Base-by-base conservation (phyloP, 768 basidiomycete genomes). In the Hysterangium stoloniferum region DNA sequence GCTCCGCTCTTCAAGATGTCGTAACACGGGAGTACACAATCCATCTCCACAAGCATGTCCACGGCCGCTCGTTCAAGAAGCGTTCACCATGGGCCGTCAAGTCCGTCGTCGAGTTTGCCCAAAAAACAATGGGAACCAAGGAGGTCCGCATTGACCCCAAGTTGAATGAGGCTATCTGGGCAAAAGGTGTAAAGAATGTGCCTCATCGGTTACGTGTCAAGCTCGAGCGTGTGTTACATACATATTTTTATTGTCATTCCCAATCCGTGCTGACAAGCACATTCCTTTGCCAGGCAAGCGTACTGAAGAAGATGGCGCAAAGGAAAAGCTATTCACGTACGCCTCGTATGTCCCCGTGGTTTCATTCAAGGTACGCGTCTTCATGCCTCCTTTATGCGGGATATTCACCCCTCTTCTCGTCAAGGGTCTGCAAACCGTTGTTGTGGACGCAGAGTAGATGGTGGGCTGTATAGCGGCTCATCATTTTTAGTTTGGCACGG, bases 21-120 rank as follows among this genome's bases (percentile, higher is more conserved):
- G 95, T 97, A 58, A 88, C 94, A 58, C 85, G 94, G 64, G 95
- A 99, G 69, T 96, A 97, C 84, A 97, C 95, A 64, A 86, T 97
- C 76, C 91, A 96, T 72, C 74, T 97, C 34, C 92, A 96, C 84
- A 96, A 95, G 71, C 84, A 72, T 59, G 90, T 93, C 36, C 89
- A 92, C 70, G 89, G 86, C 59, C 80, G 85, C 54, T 85, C 87
- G 36, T 97, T 96, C 79, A 97, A 97, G 76, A 95, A 95, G 79
- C 86, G 94, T 60, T 92, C 96, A 15, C 96, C 96, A 20, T 85
- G 82, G 75, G 96, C 93, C 59, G 80, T 98, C 71, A 98, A 98
- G 75, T 87, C 90, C 57, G 83, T 98, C 58, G 73, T 90, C 61
- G 78, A 79, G 47, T 99, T 99, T 63, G 93, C 96, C 11, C 81